A percentile compares a stretch with the other conserved stretches of the same genome.
These are phyloP conservation scores for Umbelopsis vinacea DNA, from an alignment of 192 early-diverging fungal genomes.

Conservation along the genomic window DNA sequence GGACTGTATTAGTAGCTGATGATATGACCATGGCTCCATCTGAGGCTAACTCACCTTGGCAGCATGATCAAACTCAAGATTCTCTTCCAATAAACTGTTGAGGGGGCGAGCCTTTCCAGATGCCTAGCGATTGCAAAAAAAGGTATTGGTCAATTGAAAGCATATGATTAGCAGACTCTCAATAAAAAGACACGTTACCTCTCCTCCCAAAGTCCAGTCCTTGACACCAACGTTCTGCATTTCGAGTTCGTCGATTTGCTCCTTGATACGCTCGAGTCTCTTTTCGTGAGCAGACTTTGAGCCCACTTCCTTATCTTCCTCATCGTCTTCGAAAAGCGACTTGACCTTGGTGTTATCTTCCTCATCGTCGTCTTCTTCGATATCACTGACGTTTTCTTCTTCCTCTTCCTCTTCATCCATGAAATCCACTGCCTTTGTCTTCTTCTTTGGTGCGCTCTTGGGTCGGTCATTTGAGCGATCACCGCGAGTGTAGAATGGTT, in stretches of 20 bases:
- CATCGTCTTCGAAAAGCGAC: conserved; percentile 63
- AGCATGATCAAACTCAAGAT: conserved; percentile 89
- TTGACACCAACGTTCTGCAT: conserved; percentile 80
- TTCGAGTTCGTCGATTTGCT: conserved; percentile 84
- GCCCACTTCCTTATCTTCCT: conserved; percentile 54
- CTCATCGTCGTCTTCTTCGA: conserved; percentile 51
- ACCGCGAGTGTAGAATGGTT: conserved; percentile 40
- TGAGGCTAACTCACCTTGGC: conserved; percentile 53
- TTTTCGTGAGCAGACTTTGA: conserved; percentile 81
- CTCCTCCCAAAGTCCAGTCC: conserved; percentile 92
- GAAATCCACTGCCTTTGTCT: conserved; percentile 43
- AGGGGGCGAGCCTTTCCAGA: conserved; percentile 79
- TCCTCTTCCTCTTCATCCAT: conserved; percentile 44
- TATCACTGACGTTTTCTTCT: conserved; percentile 37
- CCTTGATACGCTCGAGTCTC: conserved; percentile 68
- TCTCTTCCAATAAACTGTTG: conserved; percentile 93
- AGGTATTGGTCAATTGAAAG: neutral
- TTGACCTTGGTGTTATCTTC: conserved; percentile 42
- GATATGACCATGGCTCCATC: too few species aligned
- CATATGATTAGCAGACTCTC: neutral
- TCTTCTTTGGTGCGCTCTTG: conserved; percentile 38
- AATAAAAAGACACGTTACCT: conserved; percentile 42
- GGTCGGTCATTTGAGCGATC: conserved; percentile 40
- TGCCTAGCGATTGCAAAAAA: conserved; percentile 42
- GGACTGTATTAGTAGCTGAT: too few species aligned